Percentiles rank a stretch among this genome's conserved stretches.
Evolutionary conservation across 371 early-diverging fungal species (phyloP).

Genomic region (Mycotypha africana): DNA sequence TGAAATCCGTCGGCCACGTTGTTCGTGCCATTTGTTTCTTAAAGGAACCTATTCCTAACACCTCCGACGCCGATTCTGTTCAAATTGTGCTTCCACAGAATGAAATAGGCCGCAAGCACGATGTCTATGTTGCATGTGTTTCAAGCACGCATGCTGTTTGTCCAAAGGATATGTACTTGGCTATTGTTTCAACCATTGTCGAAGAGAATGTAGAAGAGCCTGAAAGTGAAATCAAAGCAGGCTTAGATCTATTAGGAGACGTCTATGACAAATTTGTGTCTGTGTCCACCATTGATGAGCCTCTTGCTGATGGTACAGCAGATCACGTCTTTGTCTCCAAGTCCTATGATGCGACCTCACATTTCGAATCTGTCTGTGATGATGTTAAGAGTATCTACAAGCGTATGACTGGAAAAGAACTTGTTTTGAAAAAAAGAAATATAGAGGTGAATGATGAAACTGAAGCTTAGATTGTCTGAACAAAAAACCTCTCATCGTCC

Average conservation of each 20-base stretch:
- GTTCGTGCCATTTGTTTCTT: slow-evolving; percentile 95
- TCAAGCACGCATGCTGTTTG: slow-evolving; percentile 88
- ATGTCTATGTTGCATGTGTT: slow-evolving; percentile 94
- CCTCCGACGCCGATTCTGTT: slow-evolving; percentile 80
- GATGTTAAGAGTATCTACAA: slow-evolving; percentile 94
- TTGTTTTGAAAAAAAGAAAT: slow-evolving; percentile 66
- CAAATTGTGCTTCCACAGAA: slow-evolving; percentile 97
- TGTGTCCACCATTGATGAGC: slow-evolving; percentile 81
- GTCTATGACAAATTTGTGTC: slow-evolving; percentile 88
- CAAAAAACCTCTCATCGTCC: too few relatives aligned
- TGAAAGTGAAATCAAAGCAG: slow-evolving; percentile 86
- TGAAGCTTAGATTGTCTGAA: too few relatives aligned
- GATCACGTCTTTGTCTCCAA: slow-evolving; percentile 89
- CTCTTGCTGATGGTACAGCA: slow-evolving; percentile 73
- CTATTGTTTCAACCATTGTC: slow-evolving; percentile 94
- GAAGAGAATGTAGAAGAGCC: slow-evolving; percentile 74
- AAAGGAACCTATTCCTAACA: slow-evolving; percentile 89
- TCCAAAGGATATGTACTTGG: slow-evolving; percentile 82
- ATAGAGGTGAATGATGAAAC: too few relatives aligned
- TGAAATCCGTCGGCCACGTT: slow-evolving; percentile 77
- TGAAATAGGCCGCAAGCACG: slow-evolving; percentile 86
- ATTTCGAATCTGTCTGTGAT: slow-evolving; percentile 97
- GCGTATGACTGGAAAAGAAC: slow-evolving; percentile 84
- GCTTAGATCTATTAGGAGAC: slow-evolving; percentile 84
- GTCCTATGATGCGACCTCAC: slow-evolving; percentile 97